These are phyloP conservation scores for Mrakia blollopis DNA, from an alignment of 768 basidiomycete genomes.

Conservation along the genomic window DNA sequence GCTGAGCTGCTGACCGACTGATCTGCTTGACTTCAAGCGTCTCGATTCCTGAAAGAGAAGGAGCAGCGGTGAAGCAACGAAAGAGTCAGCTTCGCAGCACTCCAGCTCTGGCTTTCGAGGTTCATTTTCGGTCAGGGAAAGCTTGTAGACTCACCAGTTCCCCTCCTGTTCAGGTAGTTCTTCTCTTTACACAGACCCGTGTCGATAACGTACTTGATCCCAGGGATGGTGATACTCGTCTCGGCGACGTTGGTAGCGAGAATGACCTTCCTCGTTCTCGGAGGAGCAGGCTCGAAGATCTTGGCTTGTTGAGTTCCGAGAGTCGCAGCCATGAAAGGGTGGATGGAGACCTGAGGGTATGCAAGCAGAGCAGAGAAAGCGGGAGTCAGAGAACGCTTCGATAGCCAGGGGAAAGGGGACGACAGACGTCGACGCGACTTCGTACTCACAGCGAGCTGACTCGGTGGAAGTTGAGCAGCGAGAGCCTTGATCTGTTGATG, in stretches of 20 bases:
- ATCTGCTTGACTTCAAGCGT: slow-evolving; percentile 75
- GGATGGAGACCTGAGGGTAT: slow-evolving; percentile 65
- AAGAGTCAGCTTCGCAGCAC: not conserved
- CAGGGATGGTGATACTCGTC: slow-evolving; percentile 94
- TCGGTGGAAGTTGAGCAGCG: slow-evolving; percentile 61
- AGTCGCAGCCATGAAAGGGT: slow-evolving; percentile 82
- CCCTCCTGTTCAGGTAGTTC: slow-evolving; percentile 65
- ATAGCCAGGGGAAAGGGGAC: not conserved
- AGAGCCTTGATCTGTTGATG: slow-evolving; percentile 66
- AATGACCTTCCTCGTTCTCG: slow-evolving; percentile 78
- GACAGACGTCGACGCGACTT: not conserved
- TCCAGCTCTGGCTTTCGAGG: not conserved
- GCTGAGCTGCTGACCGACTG: slow-evolving; percentile 74
- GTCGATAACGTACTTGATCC: slow-evolving; percentile 91
- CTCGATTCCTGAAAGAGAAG: slow-evolving; percentile 64
- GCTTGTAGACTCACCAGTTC: slow-evolving; percentile 52
- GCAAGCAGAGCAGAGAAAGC: not conserved
- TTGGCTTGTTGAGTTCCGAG: slow-evolving; percentile 69
- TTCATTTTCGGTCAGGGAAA: not conserved
- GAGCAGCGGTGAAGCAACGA: not conserved
- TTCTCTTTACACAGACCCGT: slow-evolving; percentile 96
- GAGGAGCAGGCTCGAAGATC: slow-evolving; percentile 65
- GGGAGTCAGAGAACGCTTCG: not conserved
- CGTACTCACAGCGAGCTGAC: not conserved
- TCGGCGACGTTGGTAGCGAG: slow-evolving; percentile 97